Evolutionary conservation across 2,329 filamentous ascomycete species (phyloP).

Genomic region (Plenodomus biglobosus): DNA sequence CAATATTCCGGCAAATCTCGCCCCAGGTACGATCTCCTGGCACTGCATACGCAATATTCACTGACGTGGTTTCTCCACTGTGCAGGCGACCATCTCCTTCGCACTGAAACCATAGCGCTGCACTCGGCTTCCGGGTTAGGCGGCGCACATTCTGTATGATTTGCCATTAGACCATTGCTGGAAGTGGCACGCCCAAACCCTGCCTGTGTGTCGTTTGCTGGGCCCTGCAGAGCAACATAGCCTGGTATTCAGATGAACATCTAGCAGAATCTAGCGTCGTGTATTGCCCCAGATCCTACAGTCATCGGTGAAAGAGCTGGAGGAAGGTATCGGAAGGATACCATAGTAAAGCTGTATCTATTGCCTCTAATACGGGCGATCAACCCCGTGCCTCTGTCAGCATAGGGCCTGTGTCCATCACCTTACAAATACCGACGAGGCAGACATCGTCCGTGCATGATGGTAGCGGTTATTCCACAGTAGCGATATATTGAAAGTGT

Average conservation of each 20-base stretch:
- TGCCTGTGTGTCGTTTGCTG: slow-evolving; percentile 53
- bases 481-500: slow-evolving; percentile 36
- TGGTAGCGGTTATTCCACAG: slow-evolving; percentile 15
- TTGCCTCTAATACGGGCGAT: slow-evolving; percentile 18
- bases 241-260: slow-evolving; percentile 64
- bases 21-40: slow-evolving; percentile 44
- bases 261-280: slow-evolving; percentile 53
- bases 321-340: slow-evolving; percentile 34
- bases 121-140: slow-evolving; percentile 51
- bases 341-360: slow-evolving; percentile 24
- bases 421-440: slow-evolving; percentile 9
- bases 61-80: not conserved
- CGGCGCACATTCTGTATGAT: slow-evolving; percentile 50
- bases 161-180: slow-evolving; percentile 62
- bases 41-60: slow-evolving; percentile 47
- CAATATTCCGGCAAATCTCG: slow-evolving; percentile 56
- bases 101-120: slow-evolving; percentile 62
- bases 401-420: slow-evolving; percentile 6
- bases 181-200: slow-evolving; percentile 53
- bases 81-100: slow-evolving; percentile 45
- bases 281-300: slow-evolving; percentile 56
- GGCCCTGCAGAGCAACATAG: slow-evolving; percentile 60
- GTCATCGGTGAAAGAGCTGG: slow-evolving; percentile 37
- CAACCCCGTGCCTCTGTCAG: slow-evolving; percentile 15
- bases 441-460: slow-evolving; percentile 7